These are phyloP conservation scores for Fusarium duplospermum DNA, from an alignment of 2,329 filamentous ascomycete species.

Conservation along the genomic window DNA sequence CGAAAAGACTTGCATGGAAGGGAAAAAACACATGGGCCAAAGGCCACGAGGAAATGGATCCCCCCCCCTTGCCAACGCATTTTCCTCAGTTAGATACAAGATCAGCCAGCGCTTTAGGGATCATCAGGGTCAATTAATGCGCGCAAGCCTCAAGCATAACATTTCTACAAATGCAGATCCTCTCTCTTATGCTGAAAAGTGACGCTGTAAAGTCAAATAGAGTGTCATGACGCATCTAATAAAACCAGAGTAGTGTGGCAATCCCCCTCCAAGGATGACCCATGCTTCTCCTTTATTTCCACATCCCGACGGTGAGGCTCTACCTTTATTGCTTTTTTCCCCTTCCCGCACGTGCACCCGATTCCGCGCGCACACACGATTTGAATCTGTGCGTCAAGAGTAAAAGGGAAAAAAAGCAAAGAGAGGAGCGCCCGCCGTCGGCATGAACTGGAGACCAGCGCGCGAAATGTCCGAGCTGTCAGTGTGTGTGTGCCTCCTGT, in stretches of 20 bases:
- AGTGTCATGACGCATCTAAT: background rate
- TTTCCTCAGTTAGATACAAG: background rate
- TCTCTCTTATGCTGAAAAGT: background rate
- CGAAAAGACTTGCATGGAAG: background rate
- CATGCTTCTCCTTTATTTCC: background rate
- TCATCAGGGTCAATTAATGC: background rate
- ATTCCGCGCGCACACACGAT: constrained; percentile 1
- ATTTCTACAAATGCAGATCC: background rate
- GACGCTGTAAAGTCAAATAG: background rate
- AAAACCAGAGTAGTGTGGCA: background rate
- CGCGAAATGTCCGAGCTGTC: constrained; percentile 15
- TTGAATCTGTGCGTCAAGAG: constrained; percentile 21
- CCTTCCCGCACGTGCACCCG: constrained; percentile 6
- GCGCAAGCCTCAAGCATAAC: background rate
- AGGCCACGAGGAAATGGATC: background rate
- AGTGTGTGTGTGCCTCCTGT: background rate
- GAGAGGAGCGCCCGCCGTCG: background rate
- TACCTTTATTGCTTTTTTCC: background rate
- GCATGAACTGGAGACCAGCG: constrained; percentile 9
- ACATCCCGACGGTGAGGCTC: constrained; percentile 11
- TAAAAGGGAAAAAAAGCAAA: background rate
- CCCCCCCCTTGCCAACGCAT: background rate
- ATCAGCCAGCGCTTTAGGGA: background rate
- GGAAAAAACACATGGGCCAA: background rate
- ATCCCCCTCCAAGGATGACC: background rate